Conservation (phyloP, 805 yeast genomes). For the Scheffersomyces lignosus region DNA sequence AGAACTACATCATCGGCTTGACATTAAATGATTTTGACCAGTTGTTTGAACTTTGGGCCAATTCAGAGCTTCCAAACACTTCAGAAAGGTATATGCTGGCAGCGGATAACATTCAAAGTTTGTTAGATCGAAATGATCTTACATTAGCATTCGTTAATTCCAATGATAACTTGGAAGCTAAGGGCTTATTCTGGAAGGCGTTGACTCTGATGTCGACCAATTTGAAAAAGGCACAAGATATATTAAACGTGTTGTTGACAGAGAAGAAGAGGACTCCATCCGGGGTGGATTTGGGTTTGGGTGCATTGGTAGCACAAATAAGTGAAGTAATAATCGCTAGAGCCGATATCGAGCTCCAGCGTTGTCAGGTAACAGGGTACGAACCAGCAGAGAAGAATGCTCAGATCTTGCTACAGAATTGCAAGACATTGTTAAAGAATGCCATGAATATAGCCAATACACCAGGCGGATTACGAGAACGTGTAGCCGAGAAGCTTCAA, state of each 20-base stretch:
- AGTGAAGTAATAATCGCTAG: constrained; percentile 48
- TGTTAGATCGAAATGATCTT: constrained; percentile 37
- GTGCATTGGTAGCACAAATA: constrained; percentile 34
- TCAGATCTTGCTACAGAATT: constrained; percentile 35
- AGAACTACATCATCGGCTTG: constrained; percentile 28
- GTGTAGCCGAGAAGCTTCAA: constrained; percentile 40
- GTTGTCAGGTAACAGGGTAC: constrained; percentile 34
- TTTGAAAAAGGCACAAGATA: constrained; percentile 41
- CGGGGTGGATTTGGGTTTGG: constrained; percentile 24
- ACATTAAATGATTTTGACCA: constrained; percentile 21
- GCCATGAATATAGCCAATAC: constrained; percentile 45
- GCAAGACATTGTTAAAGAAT: constrained; percentile 44
- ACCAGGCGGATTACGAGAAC: constrained; percentile 54
- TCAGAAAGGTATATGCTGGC: constrained; percentile 42
- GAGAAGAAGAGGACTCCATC: constrained; percentile 14
- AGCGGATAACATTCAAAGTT: constrained; percentile 44
- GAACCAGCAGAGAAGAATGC: constrained; percentile 31
- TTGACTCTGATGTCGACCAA: constrained; percentile 36
- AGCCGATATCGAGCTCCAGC: constrained; percentile 52
- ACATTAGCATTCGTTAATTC: constrained; percentile 6
- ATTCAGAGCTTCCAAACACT: constrained; percentile 19
- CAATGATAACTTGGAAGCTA: constrained; percentile 9
- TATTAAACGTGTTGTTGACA: constrained; percentile 20
- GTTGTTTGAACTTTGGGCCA: constrained; percentile 36
- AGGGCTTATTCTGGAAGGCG: constrained; percentile 37